Base-by-base conservation (phyloP, 2,329 filamentous ascomycete genomes). In the Diaporthe vexans region DNA sequence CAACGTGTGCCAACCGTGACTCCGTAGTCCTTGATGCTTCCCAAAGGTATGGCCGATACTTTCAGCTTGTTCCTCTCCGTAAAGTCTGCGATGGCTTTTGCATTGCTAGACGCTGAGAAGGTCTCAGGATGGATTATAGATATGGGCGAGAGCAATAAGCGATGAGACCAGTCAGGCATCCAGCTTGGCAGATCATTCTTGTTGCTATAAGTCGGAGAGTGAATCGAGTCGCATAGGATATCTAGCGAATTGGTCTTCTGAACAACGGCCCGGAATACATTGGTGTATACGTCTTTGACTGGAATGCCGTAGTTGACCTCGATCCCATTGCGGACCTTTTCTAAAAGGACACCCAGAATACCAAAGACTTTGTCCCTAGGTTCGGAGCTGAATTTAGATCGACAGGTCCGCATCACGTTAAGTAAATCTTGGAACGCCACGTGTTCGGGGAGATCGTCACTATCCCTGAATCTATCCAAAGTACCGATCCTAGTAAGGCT, bases 281-380 rank as follows among this genome's bases (percentile, higher is more conserved):
- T 76, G 6, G 78, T 81, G 56, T 83, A 84, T 1, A 83, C 78
- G 2, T 83, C 78, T 40, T 80, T 81, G 10, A 82, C 74, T 0
- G 82, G 80, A 5, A 79, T 58, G 29, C 54, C 76, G 74, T 84
- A 84, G 72, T 84, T 78, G 17, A 81, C 75, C 1, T 75, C 74
- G 56, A 84, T 80, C 3, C 80, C 77, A 0, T 73, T 76, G 9
- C 79, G 77, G 4, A 81, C 69, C 9, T 76, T 74, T n/a, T 79
- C 74, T 0, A 78, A 77, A 21, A 84, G 70, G 6, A 85, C 57
- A 0, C 82, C 82, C 0, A 84, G 75, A 24, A 85, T 76, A 8
- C 81, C 83, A 71, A 80, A 84, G 1, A 84, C 77, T 72, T 83
- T 84, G 67, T 84, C 83, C n/a, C 77, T 78, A 6, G 83, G 76